A percentile compares a stretch with the other conserved stretches of the same genome.
These are phyloP conservation scores for Exophiala lecanii-corni DNA, from an alignment of 2,329 filamentous ascomycete genomes.

Conservation along the genomic window DNA sequence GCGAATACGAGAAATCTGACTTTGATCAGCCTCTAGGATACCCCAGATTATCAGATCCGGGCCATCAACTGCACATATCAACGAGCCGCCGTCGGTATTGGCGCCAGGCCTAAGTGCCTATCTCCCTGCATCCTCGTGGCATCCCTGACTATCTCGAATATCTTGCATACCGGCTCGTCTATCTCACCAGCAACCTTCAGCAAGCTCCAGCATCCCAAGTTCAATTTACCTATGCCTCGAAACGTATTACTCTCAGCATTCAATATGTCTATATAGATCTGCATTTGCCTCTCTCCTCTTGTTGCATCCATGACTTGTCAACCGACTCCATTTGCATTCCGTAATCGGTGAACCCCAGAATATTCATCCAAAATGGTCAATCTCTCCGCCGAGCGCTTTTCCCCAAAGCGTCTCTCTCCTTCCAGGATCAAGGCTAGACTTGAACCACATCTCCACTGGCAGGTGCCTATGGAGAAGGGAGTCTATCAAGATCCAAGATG, in stretches of 20 bases:
- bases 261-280: slow-evolving; percentile 17
- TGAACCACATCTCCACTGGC: slow-evolving; percentile 35
- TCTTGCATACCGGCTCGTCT: slow-evolving; percentile 9
- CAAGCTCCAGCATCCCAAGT: no score
- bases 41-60: slow-evolving; percentile 2
- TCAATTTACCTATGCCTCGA: no score
- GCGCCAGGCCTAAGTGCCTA: slow-evolving; percentile 12
- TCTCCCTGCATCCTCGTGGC: slow-evolving; percentile 17
- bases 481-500: slow-evolving; percentile 40
- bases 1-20: slow-evolving; percentile 1
- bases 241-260: no score
- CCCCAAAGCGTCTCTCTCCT: slow-evolving; percentile 27
- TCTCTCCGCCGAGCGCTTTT: slow-evolving; percentile 17
- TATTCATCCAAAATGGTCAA: slow-evolving; percentile 14
- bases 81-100: slow-evolving; percentile 1
- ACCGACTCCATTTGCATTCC: not conserved
- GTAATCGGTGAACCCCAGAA: no score
- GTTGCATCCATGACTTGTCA: no score
- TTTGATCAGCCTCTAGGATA: slow-evolving; percentile 4
- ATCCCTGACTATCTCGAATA: slow-evolving; percentile 14
- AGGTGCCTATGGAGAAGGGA: slow-evolving; percentile 37
- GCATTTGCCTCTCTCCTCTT: slow-evolving; percentile 9
- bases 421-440: slow-evolving; percentile 34
- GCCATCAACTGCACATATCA: not conserved
- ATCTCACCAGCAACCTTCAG: slow-evolving; percentile 9